A percentile compares a stretch with the other conserved stretches of the same genome.
Conservation (phyloP, 129 eudicot species). For the Tanacetum coccineum region DNA sequence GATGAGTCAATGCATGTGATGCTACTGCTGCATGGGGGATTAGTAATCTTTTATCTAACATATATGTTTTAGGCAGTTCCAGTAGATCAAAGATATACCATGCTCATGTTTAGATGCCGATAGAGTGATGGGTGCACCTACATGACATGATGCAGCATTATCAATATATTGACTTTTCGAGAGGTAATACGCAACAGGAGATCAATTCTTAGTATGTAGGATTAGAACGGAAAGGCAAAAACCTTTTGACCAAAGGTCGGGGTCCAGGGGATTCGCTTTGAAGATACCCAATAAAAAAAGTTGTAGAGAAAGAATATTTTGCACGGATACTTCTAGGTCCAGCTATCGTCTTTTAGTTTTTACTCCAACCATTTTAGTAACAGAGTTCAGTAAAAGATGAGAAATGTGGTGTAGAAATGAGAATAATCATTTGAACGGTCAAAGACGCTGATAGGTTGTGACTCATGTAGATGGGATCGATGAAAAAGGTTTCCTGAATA, state of each 20-base stretch:
- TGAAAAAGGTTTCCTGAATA: constrained; percentile 9
- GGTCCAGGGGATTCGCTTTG: constrained; percentile 51
- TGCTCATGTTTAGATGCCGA: constrained; percentile 27
- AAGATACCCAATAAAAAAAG: constrained; percentile 40
- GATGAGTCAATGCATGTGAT: constrained; percentile 4
- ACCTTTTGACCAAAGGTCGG: constrained; percentile 50
- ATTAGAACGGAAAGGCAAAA: constrained; percentile 26
- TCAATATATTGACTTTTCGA: constrained; percentile 29
- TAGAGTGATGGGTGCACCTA: constrained; percentile 15
- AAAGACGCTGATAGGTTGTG: constrained; percentile 24
- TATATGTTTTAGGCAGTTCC: not conserved
- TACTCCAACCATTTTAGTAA: constrained; percentile 18
- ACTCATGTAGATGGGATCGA: constrained; percentile 4
- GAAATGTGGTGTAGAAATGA: constrained; percentile 22
- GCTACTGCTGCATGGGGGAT: constrained; percentile 4
- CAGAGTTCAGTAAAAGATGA: constrained; percentile 12
- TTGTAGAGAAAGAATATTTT: constrained; percentile 32
- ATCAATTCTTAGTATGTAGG: not conserved
- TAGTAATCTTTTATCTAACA: not conserved
- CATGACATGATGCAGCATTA: constrained; percentile 24
- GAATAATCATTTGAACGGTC: constrained; percentile 28
- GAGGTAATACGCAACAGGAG: not conserved
- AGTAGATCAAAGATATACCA: constrained; percentile 18
- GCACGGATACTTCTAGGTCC: constrained; percentile 39
- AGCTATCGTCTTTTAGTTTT: constrained; percentile 11